Percentiles rank a stretch among this genome's conserved stretches.
These are phyloP conservation scores for Tarenaya hassleriana DNA, from an alignment of 345 rosid species.

Conservation along the genomic window DNA sequence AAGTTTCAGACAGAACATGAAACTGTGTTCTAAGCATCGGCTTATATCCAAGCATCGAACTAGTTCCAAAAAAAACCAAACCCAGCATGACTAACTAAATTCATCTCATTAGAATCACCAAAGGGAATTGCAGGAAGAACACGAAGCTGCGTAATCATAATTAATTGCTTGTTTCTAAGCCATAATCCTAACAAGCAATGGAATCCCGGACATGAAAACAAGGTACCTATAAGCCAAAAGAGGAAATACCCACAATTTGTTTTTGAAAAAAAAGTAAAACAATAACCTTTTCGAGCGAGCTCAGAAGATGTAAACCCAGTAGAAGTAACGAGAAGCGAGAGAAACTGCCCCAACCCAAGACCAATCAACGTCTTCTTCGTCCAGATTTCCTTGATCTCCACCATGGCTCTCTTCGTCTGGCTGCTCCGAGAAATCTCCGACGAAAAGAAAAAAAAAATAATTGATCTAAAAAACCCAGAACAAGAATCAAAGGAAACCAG, in stretches of 20 bases:
- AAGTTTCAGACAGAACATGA: too few species aligned
- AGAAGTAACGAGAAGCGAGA: conserved; percentile 57
- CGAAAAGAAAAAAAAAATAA: background rate
- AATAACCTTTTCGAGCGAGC: conserved; percentile 55
- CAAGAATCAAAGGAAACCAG: background rate
- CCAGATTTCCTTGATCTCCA: conserved; percentile 37
- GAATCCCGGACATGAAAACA: too few species aligned
- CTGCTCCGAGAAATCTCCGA: background rate
- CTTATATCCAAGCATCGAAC: too few species aligned
- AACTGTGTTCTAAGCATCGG: too few species aligned
- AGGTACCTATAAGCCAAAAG: too few species aligned
- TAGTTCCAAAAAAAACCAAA: too few species aligned
- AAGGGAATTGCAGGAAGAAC: background rate
- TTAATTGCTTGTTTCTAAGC: too few species aligned
- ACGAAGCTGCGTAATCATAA: background rate
- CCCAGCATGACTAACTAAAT: background rate
- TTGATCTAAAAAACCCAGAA: background rate
- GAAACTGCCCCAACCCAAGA: conserved; percentile 72
- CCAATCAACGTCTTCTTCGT: conserved; percentile 52
- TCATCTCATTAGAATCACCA: background rate
- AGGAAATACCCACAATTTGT: too few species aligned
- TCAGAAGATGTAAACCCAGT: conserved; percentile 49
- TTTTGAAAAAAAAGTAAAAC: background rate
- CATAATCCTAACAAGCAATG: too few species aligned
- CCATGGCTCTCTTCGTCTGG: conserved; percentile 18